Conservation (phyloP, 176 grass and related monocot species). For the Eragrostis curvula region DNA sequence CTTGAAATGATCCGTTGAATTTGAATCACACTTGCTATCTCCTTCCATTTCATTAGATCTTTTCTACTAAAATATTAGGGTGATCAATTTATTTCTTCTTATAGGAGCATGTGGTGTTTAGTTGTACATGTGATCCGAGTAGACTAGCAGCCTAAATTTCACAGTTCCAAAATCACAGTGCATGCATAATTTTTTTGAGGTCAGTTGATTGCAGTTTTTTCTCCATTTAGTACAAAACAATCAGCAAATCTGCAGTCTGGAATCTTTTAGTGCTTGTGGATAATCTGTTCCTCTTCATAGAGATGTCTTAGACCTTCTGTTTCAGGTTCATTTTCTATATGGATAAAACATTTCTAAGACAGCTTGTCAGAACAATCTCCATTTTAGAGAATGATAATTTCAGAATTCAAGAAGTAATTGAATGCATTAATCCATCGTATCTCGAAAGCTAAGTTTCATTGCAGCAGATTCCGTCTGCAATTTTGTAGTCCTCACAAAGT, state of each 20-base stretch:
- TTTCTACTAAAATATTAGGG: not conserved
- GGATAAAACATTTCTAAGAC: not conserved
- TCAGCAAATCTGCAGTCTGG: not conserved
- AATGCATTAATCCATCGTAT: not conserved
- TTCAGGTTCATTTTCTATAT: not conserved
- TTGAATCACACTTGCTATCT: not conserved
- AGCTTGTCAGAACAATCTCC: not conserved
- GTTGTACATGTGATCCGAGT: not conserved
- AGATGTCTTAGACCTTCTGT: not conserved
- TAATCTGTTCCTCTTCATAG: not conserved
- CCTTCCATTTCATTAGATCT: conserved; percentile 1
- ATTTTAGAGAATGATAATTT: not conserved
- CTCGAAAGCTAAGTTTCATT: not conserved
- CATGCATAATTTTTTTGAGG: not conserved
- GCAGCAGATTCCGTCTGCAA: not conserved
- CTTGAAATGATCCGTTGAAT: conserved; percentile 3
- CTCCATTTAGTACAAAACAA: not conserved
- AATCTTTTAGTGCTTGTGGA: not conserved
- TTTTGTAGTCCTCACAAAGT: not conserved
- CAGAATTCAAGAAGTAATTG: not conserved
- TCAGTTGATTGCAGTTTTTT: not conserved
- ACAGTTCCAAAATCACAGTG: no score
- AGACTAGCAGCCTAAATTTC: not conserved
- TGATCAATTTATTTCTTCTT: not conserved
- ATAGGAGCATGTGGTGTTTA: not conserved